Percentiles rank a stretch among this genome's conserved stretches.
These are phyloP conservation scores for Barbarea vulgaris DNA, from an alignment of 345 rosid genomes.

Conservation along the genomic window DNA sequence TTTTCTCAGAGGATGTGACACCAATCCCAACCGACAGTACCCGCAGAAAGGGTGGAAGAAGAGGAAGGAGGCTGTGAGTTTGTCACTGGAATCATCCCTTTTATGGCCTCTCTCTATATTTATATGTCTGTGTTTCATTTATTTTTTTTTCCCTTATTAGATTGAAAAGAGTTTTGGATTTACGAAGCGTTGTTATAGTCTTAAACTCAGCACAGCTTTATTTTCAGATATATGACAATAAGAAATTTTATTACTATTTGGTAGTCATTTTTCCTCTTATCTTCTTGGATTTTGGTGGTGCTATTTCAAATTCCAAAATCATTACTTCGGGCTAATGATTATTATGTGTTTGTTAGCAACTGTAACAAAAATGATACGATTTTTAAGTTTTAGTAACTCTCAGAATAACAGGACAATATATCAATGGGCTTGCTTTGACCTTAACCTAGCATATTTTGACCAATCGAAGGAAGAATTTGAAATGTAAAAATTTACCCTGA, in stretches of 20 bases:
- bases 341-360: neutral
- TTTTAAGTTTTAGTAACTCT: too few relatives aligned
- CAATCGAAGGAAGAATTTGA: too few relatives aligned
- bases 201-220: neutral
- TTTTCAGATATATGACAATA: neutral
- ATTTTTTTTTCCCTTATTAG: neutral
- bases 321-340: neutral
- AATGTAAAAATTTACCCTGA: too few relatives aligned
- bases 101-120: neutral
- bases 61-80: conserved; percentile 75
- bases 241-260: neutral
- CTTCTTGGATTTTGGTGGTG: neutral
- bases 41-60: conserved; percentile 81
- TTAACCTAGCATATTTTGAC: too few relatives aligned
- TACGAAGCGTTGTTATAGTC: neutral
- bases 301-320: neutral
- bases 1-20: conserved; percentile 71
- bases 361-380: neutral
- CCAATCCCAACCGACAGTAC: conserved; percentile 83
- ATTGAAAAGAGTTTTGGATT: conserved; percentile 12
- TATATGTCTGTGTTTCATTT: neutral
- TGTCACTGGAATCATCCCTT: neutral
- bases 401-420: too few relatives aligned
- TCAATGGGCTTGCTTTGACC: too few relatives aligned
- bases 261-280: neutral